phyloP scores from a whole-genome alignment of 2,329 filamentous ascomycete species.

The Hyphodiscus sp. region DNA sequence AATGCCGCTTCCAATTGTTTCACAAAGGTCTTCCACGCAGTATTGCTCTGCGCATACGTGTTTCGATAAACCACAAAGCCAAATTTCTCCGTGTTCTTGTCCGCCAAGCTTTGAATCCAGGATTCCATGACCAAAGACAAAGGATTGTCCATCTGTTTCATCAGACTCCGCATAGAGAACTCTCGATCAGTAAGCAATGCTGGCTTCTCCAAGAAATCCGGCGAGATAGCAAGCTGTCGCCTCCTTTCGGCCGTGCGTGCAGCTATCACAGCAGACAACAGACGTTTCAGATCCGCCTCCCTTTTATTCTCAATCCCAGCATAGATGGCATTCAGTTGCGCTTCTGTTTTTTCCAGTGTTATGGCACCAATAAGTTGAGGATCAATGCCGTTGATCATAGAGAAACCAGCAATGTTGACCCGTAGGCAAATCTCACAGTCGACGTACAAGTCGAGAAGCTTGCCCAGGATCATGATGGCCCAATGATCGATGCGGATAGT shows the following conservation, averaged over 20 bases:
- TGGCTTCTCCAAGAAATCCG: slow-evolving; percentile 13
- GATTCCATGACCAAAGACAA: slow-evolving; percentile 3
- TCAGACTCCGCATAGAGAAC: slow-evolving; percentile 10
- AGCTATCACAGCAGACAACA: background rate
- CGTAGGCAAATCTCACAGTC: slow-evolving; percentile 15
- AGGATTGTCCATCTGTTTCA: slow-evolving; percentile 1
- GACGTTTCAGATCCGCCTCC: background rate
- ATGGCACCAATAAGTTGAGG: background rate
- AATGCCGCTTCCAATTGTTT: slow-evolving; percentile 8
- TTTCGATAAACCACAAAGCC: slow-evolving; percentile 20
- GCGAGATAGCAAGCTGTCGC: background rate
- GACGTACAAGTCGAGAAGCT: slow-evolving; percentile 18
- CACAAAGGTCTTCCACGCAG: slow-evolving; percentile 11
- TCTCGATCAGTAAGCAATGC: slow-evolving; percentile 12
- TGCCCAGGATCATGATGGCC: slow-evolving; percentile 18
- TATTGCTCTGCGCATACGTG: slow-evolving; percentile 12
- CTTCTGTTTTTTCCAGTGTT: background rate
- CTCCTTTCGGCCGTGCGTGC: background rate
- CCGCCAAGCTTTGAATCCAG: slow-evolving; percentile 12
- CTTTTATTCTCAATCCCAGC: slow-evolving; percentile 7
- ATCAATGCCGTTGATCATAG: slow-evolving; percentile 9
- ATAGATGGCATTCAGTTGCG: slow-evolving; percentile 9
- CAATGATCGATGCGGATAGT: slow-evolving; percentile 18
- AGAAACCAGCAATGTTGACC: slow-evolving; percentile 14
- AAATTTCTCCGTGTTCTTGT: slow-evolving; percentile 10